Evolutionary conservation across 805 yeast species (phyloP).

Genomic region (Lipomyces starkeyi): DNA sequence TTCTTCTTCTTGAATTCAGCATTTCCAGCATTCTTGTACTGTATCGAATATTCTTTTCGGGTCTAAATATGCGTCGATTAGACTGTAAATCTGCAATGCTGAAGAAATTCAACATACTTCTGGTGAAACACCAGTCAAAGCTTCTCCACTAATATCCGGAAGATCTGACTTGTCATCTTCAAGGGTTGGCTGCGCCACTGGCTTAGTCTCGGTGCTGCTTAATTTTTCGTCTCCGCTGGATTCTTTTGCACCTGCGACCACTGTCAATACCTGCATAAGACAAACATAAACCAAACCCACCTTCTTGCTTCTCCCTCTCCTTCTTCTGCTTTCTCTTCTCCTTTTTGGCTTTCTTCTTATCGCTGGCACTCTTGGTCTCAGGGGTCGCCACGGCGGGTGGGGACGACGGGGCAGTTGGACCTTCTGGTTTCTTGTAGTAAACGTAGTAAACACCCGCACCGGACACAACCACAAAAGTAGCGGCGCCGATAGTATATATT

Average conservation of each 20-base stretch:
- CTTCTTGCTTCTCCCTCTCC: slow-evolving; percentile 27
- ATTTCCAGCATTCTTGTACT: slow-evolving; percentile 91
- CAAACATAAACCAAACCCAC: slow-evolving; percentile 2
- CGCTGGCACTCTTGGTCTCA: slow-evolving; percentile 15
- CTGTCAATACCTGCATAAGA: neutral
- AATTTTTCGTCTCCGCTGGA: neutral
- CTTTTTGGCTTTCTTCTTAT: slow-evolving; percentile 34
- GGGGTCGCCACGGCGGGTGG: slow-evolving; percentile 13
- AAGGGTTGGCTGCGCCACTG: slow-evolving; percentile 4
- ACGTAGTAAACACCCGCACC: slow-evolving; percentile 40
- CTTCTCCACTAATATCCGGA: slow-evolving; percentile 28
- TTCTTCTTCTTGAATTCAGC: slow-evolving; percentile 71
- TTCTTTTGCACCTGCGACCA: slow-evolving; percentile 6
- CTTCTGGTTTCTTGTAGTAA: slow-evolving; percentile 19
- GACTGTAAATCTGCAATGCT: slow-evolving; percentile 5
- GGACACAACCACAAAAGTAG: slow-evolving; percentile 34
- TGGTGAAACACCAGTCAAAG: slow-evolving; percentile 53
- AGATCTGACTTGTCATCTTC: slow-evolving; percentile 18
- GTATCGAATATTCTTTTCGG: slow-evolving; percentile 62
- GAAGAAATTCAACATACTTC: slow-evolving; percentile 14
- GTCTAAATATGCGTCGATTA: slow-evolving; percentile 9
- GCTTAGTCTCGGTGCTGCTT: slow-evolving; percentile 7
- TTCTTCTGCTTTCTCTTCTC: slow-evolving; percentile 32
- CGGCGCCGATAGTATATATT: slow-evolving; percentile 36
- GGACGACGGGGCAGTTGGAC: slow-evolving; percentile 8